phyloP scores from a whole-genome alignment of 2,329 filamentous ascomycete genomes.

The Cladophialophora yegresii region DNA sequence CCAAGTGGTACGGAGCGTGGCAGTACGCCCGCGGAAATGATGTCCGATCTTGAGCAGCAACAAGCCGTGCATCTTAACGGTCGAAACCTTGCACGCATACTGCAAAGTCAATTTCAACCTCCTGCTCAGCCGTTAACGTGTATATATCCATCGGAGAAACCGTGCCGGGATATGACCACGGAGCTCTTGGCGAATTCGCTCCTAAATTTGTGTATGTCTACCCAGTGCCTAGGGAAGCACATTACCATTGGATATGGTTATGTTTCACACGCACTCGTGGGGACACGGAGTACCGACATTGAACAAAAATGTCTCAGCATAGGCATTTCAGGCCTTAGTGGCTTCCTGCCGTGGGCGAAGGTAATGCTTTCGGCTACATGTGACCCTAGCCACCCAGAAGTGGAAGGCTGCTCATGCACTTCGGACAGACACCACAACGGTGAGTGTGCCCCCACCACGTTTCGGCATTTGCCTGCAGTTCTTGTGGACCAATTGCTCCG shows the following conservation, averaged over 20 bases:
- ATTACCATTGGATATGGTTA: slow-evolving; percentile 5
- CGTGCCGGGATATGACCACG: slow-evolving; percentile 1
- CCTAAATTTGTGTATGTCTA: slow-evolving; percentile 8
- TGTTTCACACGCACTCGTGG: slow-evolving; percentile 7
- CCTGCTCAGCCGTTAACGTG: slow-evolving; percentile 7
- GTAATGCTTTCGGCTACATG: slow-evolving; percentile 10
- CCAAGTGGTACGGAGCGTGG: slow-evolving; percentile 1
- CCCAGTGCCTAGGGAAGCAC: slow-evolving; percentile 1
- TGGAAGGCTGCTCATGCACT: slow-evolving; percentile 2
- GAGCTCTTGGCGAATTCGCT: slow-evolving; percentile 9
- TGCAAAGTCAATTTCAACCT: not conserved
- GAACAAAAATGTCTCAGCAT: slow-evolving; percentile 7
- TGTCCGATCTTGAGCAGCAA: not conserved
- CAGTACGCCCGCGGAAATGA: not conserved
- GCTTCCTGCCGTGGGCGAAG: slow-evolving; percentile 13
- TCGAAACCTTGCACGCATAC: not conserved
- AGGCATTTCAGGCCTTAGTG: not conserved
- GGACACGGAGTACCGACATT: not conserved
- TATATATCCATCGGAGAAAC: slow-evolving; percentile 1
- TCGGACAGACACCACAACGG: not conserved
- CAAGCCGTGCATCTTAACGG: not conserved
- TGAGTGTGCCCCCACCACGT: not conserved
- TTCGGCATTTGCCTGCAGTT: not conserved
- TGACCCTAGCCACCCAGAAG: slow-evolving; percentile 8
- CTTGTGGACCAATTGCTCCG: not conserved